phyloP scores from a whole-genome alignment of 176 grass and related monocot species.

The Bonia amplexicaulis region DNA sequence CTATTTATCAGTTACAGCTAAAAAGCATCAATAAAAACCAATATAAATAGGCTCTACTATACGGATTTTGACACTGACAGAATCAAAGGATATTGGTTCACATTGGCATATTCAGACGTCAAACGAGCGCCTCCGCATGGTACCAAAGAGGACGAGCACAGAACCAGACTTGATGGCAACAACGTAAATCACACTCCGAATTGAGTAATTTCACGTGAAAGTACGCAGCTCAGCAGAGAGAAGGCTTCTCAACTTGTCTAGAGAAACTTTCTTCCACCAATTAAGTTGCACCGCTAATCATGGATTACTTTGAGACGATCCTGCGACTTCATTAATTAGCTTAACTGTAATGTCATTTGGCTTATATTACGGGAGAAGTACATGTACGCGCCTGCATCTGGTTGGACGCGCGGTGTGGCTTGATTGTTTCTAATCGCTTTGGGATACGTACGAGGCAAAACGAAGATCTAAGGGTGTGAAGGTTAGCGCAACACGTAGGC shows the following conservation, averaged over 20 bases:
- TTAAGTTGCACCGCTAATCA: neutral
- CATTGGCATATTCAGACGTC: no score
- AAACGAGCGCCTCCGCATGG: no score
- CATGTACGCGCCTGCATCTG: neutral
- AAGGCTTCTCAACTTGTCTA: neutral
- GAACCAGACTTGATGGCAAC: neutral
- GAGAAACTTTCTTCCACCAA: neutral
- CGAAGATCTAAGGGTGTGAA: neutral
- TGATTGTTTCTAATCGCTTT: neutral
- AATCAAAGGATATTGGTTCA: neutral
- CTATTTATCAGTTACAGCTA: no score
- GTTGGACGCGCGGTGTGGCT: neutral
- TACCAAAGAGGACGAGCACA: neutral
- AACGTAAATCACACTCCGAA: neutral
- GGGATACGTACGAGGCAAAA: neutral
- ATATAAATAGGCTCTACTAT: no score
- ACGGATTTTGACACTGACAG: no score
- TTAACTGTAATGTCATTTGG: neutral
- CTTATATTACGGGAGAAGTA: neutral
- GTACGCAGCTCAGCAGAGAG: neutral
- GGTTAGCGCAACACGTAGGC: neutral
- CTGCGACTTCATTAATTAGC: neutral
- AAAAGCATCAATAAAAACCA: fast-evolving
- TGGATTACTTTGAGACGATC: neutral
- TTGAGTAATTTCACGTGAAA: neutral